Conservation (phyloP, 495 filamentous ascomycete genomes). For the Talaromyces thailandensis region DNA sequence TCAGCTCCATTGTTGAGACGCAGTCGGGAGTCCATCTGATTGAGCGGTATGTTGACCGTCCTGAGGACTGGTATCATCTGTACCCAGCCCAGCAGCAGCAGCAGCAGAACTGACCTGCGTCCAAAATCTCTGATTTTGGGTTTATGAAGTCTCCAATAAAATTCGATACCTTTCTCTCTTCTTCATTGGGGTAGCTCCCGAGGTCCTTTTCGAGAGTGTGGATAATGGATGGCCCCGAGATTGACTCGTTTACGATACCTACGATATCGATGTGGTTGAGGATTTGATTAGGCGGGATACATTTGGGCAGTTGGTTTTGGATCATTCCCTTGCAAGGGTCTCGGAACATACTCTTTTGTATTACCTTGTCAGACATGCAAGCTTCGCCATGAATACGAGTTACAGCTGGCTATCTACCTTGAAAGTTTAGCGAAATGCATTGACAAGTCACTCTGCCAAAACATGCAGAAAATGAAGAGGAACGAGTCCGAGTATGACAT, state of each 20-base stretch:
- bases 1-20: slow-evolving; percentile 80
- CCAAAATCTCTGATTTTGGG: slow-evolving; percentile 8
- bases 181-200: no score
- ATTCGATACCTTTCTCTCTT: background rate
- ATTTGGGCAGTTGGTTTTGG: background rate
- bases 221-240: background rate
- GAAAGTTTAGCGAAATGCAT: background rate
- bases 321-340: background rate
- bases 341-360: background rate
- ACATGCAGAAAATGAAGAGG: background rate
- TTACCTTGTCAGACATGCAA: no score
- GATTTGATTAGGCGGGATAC: background rate
- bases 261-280: background rate
- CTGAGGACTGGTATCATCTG: slow-evolving; percentile 3
- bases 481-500: background rate
- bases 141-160: slow-evolving; percentile 25
- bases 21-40: slow-evolving; percentile 95
- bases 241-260: background rate
- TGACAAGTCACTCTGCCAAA: background rate
- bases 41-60: slow-evolving; percentile 57
- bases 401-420: background rate
- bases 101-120: slow-evolving; percentile 6
- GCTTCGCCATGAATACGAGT: no score
- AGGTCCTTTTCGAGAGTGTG: no score
- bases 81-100: slow-evolving; percentile 3